These are phyloP conservation scores for Alternaria sp. DNA, from an alignment of 2,329 filamentous ascomycete genomes.

Conservation along the genomic window DNA sequence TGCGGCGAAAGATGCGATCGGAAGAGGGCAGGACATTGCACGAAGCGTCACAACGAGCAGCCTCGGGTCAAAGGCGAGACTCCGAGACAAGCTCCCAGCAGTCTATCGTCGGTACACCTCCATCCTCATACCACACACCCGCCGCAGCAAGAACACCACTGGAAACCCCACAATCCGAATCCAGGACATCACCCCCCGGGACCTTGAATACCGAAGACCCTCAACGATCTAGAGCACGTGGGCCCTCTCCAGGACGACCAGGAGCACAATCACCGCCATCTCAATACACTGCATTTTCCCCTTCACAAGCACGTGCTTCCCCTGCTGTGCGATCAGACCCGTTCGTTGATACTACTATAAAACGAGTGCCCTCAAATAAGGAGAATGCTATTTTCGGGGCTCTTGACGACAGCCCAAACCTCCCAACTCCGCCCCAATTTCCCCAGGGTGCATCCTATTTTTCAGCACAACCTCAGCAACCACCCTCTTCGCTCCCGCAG, in stretches of 20 bases:
- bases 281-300: conserved; percentile 37
- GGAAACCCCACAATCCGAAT: conserved; percentile 20
- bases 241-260: conserved; percentile 37
- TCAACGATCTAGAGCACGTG: conserved; percentile 40
- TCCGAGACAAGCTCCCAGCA: conserved; percentile 44
- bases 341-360: conserved; percentile 27
- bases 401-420: conserved; percentile 27
- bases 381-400: conserved; percentile 30
- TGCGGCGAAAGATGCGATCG: conserved; percentile 61
- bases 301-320: conserved; percentile 32
- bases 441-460: conserved; percentile 26
- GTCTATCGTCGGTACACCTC: conserved; percentile 36
- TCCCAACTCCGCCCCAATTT: conserved; percentile 35
- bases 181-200: conserved; percentile 23
- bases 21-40: conserved; percentile 62
- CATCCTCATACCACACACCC: conserved; percentile 27
- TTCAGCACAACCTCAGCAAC: conserved; percentile 16
- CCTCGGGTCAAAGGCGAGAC: conserved; percentile 30
- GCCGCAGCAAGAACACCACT: conserved; percentile 35
- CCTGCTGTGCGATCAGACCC: conserved; percentile 32
- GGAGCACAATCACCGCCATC: conserved; percentile 19
- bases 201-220: conserved; percentile 38
- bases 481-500: conserved; percentile 19
- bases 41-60: conserved; percentile 47
- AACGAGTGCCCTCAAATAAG: conserved; percentile 21